Evolutionary conservation across 352 stramenopile genomes (phyloP).

Genomic region (Bremia lactucae): DNA sequence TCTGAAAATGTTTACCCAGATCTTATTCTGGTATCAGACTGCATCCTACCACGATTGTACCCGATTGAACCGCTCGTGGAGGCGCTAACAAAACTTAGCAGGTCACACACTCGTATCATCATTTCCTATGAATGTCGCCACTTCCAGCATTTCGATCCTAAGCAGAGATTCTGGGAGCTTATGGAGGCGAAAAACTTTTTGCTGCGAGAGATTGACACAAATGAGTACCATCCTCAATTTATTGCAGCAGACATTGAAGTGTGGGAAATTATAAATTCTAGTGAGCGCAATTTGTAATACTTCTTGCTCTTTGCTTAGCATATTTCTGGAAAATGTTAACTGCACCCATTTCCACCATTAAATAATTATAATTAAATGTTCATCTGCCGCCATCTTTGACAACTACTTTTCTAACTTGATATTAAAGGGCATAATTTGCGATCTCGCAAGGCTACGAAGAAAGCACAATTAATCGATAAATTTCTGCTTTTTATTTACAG

Average conservation of each 20-base stretch:
- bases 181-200: constrained; percentile 34
- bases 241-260: constrained; percentile 84
- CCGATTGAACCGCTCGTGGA: constrained; percentile 90
- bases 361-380: no score
- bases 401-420: no score
- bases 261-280: no score
- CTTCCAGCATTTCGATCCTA: constrained; percentile 75
- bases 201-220: constrained; percentile 35
- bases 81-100: constrained; percentile 66
- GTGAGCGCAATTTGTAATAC: no score
- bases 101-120: constrained; percentile 40
- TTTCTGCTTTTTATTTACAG: no score
- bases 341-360: no score
- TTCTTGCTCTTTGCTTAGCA: no score
- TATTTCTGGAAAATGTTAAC: no score
- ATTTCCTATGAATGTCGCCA: constrained; percentile 85
- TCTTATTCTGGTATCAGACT: constrained; percentile 90
- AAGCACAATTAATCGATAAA: no score
- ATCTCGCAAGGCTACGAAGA: no score
- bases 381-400: no score
- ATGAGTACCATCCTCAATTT: constrained; percentile 68
- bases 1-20: constrained; percentile 26
- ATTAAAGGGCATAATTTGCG: no score
- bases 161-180: constrained; percentile 67
- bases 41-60: constrained; percentile 93